Evolutionary conservation across 1,139 yeast species (phyloP).

Genomic region (Diutina catenulata): DNA sequence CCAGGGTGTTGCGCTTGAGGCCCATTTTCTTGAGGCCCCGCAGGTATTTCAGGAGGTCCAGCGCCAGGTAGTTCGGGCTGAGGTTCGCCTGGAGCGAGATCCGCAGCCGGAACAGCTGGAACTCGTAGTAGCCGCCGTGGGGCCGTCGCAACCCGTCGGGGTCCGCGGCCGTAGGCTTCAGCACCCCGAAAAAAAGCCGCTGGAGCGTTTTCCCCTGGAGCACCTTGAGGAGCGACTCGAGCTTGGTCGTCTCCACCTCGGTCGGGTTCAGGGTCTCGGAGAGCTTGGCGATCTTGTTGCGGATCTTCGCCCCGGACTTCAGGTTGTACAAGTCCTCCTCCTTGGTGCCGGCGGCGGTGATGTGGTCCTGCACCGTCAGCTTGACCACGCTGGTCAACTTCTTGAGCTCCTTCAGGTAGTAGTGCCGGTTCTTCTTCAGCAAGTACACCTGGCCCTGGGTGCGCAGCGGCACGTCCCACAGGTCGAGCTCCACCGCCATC

Average conservation of each 20-base stretch:
- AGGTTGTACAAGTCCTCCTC: constrained; percentile 15
- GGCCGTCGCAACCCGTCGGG: background rate
- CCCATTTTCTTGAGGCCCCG: constrained; percentile 1
- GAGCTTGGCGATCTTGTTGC: constrained; percentile 22
- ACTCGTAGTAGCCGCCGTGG: constrained; percentile 8
- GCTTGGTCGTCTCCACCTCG: constrained; percentile 33
- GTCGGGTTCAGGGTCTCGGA: constrained; percentile 25
- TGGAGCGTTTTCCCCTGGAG: constrained; percentile 25
- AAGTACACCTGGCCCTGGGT: background rate
- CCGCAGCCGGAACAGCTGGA: constrained; percentile 1
- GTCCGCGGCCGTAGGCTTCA: constrained; percentile 10
- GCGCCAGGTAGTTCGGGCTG: no score
- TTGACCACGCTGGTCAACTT: constrained; percentile 60
- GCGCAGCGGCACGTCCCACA: background rate
- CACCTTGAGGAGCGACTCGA: constrained; percentile 23
- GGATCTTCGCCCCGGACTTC: constrained; percentile 19
- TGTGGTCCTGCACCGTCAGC: constrained; percentile 58
- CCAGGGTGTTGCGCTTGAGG: no score
- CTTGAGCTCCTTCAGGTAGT: constrained; percentile 39
- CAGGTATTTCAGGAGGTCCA: background rate
- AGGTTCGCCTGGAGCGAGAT: no score
- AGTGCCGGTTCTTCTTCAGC: constrained; percentile 16
- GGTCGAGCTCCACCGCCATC: background rate
- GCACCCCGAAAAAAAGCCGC: constrained; percentile 22
- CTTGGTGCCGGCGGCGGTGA: constrained; percentile 20